Conservation (phyloP, 1,139 yeast species). For the Nakaseomyces nivariensis region DNA sequence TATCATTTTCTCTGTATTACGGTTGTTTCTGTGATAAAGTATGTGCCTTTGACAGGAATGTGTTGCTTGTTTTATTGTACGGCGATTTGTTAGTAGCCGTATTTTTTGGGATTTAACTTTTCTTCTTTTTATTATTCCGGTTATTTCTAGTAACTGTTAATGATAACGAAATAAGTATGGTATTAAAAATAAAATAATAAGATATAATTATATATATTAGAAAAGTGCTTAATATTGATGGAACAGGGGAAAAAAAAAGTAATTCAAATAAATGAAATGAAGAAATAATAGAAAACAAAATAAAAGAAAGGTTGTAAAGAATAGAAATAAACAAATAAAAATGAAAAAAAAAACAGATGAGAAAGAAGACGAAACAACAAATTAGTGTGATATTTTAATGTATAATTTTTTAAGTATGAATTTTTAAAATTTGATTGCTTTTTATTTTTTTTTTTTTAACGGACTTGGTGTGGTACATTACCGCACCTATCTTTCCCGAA, state of each 20-base stretch:
- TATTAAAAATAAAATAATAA: too few species aligned
- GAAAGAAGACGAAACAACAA: not conserved
- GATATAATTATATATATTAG: too few species aligned
- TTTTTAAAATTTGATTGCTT: not conserved
- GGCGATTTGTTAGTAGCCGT: too few species aligned
- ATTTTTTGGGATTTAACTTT: too few species aligned
- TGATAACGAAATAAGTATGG: too few species aligned
- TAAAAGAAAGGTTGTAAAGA: not conserved
- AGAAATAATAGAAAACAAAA: not conserved
- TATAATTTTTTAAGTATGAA: not conserved
- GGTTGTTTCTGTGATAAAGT: too few species aligned
- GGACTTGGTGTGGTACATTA: slow-evolving; percentile 38
- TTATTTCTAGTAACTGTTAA: too few species aligned
- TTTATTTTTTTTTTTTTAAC: not conserved
- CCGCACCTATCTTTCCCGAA: slow-evolving; percentile 96
- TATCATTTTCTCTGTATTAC: too few species aligned
- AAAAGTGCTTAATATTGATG: not conserved
- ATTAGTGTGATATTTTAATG: not conserved
- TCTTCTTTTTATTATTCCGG: too few species aligned
- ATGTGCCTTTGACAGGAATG: too few species aligned
- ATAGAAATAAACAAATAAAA: not conserved
- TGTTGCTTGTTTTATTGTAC: too few species aligned
- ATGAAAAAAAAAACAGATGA: not conserved
- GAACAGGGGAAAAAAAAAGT: too few species aligned
- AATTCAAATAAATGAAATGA: not conserved